Evolutionary conservation across 1,284 basidiomycete genomes (phyloP).

Genomic region (Marasmius fiardii): DNA sequence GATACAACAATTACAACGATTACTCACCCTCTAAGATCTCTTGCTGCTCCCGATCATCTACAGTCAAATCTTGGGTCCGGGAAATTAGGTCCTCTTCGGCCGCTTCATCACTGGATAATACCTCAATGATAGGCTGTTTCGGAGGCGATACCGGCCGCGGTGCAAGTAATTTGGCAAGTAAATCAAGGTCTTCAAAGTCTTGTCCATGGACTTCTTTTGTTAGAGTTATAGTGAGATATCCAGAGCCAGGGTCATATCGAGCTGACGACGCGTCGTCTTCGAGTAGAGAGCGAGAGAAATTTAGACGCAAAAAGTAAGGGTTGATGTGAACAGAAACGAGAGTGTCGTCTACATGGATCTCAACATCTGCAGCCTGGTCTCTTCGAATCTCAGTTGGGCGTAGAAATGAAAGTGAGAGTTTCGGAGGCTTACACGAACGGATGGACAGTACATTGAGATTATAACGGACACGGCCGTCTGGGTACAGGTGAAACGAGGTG

Average conservation of each 20-base stretch:
- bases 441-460: slow-evolving; percentile 69
- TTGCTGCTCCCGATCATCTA: slow-evolving; percentile 39
- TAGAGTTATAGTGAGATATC: slow-evolving; percentile 66
- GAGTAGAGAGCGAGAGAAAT: slow-evolving; percentile 57
- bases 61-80: slow-evolving; percentile 37
- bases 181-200: slow-evolving; percentile 70
- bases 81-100: slow-evolving; percentile 37
- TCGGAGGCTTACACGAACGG: slow-evolving; percentile 60
- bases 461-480: slow-evolving; percentile 62
- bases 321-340: slow-evolving; percentile 73
- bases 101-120: slow-evolving; percentile 39
- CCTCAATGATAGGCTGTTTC: slow-evolving; percentile 56
- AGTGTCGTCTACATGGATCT: slow-evolving; percentile 70
- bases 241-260: slow-evolving; percentile 67
- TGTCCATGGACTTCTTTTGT: slow-evolving; percentile 65
- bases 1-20: background rate
- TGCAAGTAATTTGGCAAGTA: slow-evolving; percentile 71
- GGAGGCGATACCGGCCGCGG: slow-evolving; percentile 42
- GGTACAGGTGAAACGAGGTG: slow-evolving; percentile 71
- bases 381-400: slow-evolving; percentile 12
- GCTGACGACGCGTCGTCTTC: slow-evolving; percentile 74
- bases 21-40: slow-evolving; percentile 60
- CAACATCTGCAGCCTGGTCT: slow-evolving; percentile 72
- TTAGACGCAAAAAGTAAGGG: slow-evolving; percentile 77
- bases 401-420: slow-evolving; percentile 7